Evolutionary conservation across 2,329 filamentous ascomycete genomes (phyloP).

Genomic region (Huntiella moniliformis): DNA sequence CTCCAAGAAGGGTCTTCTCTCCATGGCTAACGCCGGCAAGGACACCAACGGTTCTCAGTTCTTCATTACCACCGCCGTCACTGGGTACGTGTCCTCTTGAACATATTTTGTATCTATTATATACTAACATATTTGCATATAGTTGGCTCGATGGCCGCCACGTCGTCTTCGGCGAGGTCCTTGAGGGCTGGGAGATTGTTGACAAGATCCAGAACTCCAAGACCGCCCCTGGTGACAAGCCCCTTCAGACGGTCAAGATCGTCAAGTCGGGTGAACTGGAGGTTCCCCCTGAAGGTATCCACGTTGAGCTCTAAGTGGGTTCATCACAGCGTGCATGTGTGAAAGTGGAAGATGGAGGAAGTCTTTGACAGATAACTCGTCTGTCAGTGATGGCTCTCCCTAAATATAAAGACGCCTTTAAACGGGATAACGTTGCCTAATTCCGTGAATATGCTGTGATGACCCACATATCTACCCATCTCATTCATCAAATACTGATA

Average conservation of each 20-base stretch:
- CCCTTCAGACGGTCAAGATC: conserved; percentile 52
- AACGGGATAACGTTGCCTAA: too few species aligned
- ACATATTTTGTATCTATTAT: background rate
- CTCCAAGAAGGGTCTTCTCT: conserved; percentile 64
- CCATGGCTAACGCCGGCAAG: conserved; percentile 70
- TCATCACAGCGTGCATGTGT: too few species aligned
- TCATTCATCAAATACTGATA: conserved; percentile 8
- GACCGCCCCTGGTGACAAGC: conserved; percentile 50
- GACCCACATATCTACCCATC: too few species aligned
- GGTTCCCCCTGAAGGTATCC: conserved; percentile 80
- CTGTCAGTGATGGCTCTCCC: too few species aligned
- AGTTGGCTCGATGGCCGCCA: conserved; percentile 71
- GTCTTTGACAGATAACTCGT: too few species aligned
- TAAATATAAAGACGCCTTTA: too few species aligned
- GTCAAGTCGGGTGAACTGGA: conserved; percentile 67
- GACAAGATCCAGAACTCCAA: conserved; percentile 57
- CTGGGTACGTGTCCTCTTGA: conserved; percentile 33
- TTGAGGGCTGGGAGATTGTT: conserved; percentile 69
- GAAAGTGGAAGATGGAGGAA: too few species aligned
- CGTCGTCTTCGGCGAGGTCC: conserved; percentile 76
- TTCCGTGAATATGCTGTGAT: too few species aligned
- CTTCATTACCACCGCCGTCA: conserved; percentile 74
- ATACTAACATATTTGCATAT: conserved; percentile 2
- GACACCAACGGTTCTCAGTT: conserved; percentile 83
- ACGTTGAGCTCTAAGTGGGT: conserved; percentile 57